Base-by-base conservation (phyloP, 768 basidiomycete genomes). In the Gymnopilus junonius region DNA sequence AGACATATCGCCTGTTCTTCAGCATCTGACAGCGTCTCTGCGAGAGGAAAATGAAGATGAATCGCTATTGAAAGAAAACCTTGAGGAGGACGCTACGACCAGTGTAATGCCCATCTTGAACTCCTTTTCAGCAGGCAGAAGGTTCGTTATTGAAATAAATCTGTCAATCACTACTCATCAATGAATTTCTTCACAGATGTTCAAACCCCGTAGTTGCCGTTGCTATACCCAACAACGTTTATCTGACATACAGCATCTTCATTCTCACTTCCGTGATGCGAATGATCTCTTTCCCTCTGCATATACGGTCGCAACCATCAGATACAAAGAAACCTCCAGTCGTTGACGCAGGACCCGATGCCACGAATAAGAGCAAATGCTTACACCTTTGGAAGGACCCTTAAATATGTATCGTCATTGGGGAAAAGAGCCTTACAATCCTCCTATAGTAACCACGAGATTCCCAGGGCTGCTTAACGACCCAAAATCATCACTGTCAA, bases 221-320 rank as follows among this genome's bases (percentile, higher is more conserved):
- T 23, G 79, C 87, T 15, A 81, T 94, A 43, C 87, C 94, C 11
- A 91, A 92, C 72, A 94, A 97, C 70, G 87, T 97, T 60, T 95
- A 95, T 73, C 79, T 97, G 55, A 90, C 90, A 1, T 97, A 97
- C 73, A 91, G 92, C 69, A 85, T 95, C 57, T 86, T 95, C 67
- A 86, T 93, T 50, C 77, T 97, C 10, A 92, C 93, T 2, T 91
- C 92, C 2, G 79, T 84, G 31, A 87, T 93, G 79, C 87, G 91
- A 57, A 79, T 93, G 46, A 84, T 85, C 8, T 85, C 85, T 7
- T 83, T 95, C 70, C 89, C 92, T 6, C 80, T 97, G 39, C 88
- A 84, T 67, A 80, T 95, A 37, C 91, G 88, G 11, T 79, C 88
- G 35, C 85, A 86, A 40, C 72, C 76, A 25, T 76, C 71, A 67